Evolutionary conservation across 768 basidiomycete species (phyloP), one percentile per base, ranked within the genome.

Genomic region (Mycena venus): DNA sequence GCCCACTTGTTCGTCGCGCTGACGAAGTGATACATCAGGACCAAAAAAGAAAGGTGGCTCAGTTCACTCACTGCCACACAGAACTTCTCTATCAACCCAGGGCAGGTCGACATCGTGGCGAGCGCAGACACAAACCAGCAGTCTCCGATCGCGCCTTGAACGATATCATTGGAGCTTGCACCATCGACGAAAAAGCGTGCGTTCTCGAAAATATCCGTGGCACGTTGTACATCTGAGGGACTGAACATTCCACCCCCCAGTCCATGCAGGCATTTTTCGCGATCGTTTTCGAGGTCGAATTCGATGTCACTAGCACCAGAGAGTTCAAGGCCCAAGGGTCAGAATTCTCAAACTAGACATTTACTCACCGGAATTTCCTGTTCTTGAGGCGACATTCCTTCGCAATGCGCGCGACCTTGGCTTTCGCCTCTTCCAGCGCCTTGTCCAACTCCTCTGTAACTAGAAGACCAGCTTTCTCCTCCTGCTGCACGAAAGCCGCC

Each of bases 91-190:
- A 91, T 81, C 55, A 91, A 79, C 2, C 85, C 85, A 2, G 84
- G 78, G 0, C 84, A 77, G 8, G 87, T 86, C 5, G 88, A 82
- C 77, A 90, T 86, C 1, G 87, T 88, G 8, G 89, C 86, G 60
- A 91, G 74, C 1, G 89, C 90, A 9, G 86, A 87, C 11, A 91
- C 77, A 77, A 91, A 88, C 85, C 89, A 91, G 73, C 90, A 91
- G 75, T 90, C 85, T 0, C 88, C 88, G n/a, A 90, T 73, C 11
- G 70, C 76, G 9, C 90, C 90, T 80, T 91, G 90, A 4, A 84
- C 82, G 23, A 89, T 86, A 73, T 89, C 88, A 32, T 82, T 85
- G 2, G 86, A 84, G 61, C 83, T 80, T 5, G 85, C 81, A 9
- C 86, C 88, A 66, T 86, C 84, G 36, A 86, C 75, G 78, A 87